Evolutionary conservation across 2,329 filamentous ascomycete species (phyloP).

Genomic region (Beauveria medogensis): DNA sequence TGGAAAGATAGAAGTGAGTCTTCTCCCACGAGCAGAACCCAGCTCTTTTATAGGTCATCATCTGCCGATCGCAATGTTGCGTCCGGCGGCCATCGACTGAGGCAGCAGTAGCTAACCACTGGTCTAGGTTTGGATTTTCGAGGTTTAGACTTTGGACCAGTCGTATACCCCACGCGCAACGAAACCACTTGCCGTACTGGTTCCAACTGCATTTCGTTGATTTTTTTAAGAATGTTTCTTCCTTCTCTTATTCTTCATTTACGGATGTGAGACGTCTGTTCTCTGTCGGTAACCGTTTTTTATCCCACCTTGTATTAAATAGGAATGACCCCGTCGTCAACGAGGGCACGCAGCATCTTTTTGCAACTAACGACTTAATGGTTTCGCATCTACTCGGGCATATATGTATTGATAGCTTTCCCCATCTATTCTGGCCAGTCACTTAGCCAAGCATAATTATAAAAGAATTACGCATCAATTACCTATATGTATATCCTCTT

Average conservation of each 20-base stretch:
- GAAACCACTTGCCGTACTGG: conserved; percentile 1
- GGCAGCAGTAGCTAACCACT: background rate
- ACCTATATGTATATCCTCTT: too few species aligned
- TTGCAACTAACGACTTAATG: conserved; percentile 16
- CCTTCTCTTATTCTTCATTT: background rate
- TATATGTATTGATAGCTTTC: background rate
- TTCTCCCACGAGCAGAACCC: background rate
- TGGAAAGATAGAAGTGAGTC: conserved; percentile 88
- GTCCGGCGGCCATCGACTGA: background rate
- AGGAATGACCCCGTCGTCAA: background rate
- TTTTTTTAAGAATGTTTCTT: conserved; percentile 11
- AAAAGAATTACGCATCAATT: background rate
- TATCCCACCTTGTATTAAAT: conserved; percentile 7
- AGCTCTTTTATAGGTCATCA: background rate
- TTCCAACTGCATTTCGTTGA: background rate
- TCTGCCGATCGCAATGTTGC: background rate
- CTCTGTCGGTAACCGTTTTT: background rate
- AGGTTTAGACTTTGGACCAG: conserved; percentile 26
- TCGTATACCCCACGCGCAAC: conserved; percentile 20
- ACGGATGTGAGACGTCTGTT: background rate
- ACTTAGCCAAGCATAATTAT: conserved; percentile 4
- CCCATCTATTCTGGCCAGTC: background rate
- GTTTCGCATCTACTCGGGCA: conserved; percentile 2
- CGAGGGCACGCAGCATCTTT: background rate
- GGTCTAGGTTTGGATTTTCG: conserved; percentile 40